Base-by-base conservation (phyloP, 2,329 filamentous ascomycete genomes). In the Volutella citrinella region DNA sequence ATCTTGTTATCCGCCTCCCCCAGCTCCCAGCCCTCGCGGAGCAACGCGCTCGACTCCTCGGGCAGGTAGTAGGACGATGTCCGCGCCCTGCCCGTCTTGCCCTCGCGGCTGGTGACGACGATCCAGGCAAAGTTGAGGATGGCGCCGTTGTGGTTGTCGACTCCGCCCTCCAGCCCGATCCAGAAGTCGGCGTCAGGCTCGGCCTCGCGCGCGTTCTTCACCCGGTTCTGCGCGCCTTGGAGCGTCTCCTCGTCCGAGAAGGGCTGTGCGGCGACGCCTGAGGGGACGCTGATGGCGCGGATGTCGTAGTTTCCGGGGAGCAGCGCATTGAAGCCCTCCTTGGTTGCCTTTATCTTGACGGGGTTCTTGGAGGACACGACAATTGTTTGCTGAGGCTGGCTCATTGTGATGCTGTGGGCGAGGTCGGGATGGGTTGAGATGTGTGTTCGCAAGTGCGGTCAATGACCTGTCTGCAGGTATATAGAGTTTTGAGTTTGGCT, bases 51-150 rank as follows among this genome's bases (percentile, higher is more conserved):
- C 13, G 61, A 58, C 48, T 66, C 61, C 18, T 60, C 49, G 2
- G 63, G 55, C 2, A 67, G 41, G 31, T 61, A 64, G 25, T 60
- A 65, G 3, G 59, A 49, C 6, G 56, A 55, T 5, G 64, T 67
- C 25, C 63, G 57, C 10, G 63, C 64, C 27, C 59, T 63, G 5
- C 64, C 63, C 16, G 45, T 43, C 5, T 44, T 49, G 6, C 54
- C 56, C 5, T 55, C 48, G 6, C 39, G 42, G 9, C 44, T 43
- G 6, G 54, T 42, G 3, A 68, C 47, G 3, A 60, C 61, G 9
- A 68, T 51, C 64, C 65, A 68, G 3, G 64, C 65, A 46, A 68
- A 68, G 9, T 57, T 59, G 34, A 56, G 49, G 16, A 66, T 46
- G 8, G 51, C 43, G 10, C 41, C 37, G 7, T 39, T 38, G n/a